Conservation (phyloP, 495 filamentous ascomycete genomes). For the Penicillium nucicola region DNA sequence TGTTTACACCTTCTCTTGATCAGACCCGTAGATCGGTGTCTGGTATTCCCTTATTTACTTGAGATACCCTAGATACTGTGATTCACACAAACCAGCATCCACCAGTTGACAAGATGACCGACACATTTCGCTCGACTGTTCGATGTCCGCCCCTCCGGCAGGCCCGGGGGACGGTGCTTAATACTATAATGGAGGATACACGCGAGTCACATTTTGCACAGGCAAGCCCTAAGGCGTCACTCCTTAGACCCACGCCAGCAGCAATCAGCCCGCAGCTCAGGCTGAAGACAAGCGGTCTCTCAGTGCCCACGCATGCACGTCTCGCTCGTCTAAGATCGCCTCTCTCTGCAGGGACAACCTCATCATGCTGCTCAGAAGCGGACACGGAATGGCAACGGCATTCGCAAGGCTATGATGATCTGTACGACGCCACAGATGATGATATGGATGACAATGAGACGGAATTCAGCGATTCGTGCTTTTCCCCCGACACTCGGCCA, state of each 20-base stretch:
- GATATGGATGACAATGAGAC: slow-evolving; percentile 47
- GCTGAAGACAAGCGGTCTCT: slow-evolving; percentile 34
- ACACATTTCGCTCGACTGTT: slow-evolving; percentile 55
- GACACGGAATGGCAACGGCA: slow-evolving; percentile 46
- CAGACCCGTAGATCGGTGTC: slow-evolving; percentile 46
- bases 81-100: slow-evolving; percentile 19
- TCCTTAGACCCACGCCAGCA: slow-evolving; percentile 1
- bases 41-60: slow-evolving; percentile 23
- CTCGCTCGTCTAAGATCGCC: slow-evolving; percentile 34
- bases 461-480: slow-evolving; percentile 44
- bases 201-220: slow-evolving; percentile 30
- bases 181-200: slow-evolving; percentile 81
- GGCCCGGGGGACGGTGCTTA: slow-evolving; percentile 70
- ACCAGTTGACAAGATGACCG: slow-evolving; percentile 50
- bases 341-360: slow-evolving; percentile 33
- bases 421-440: slow-evolving; percentile 79
- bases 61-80: slow-evolving; percentile 36
- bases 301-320: slow-evolving; percentile 27
- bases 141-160: slow-evolving; percentile 62
- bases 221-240: slow-evolving; percentile 7
- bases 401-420: slow-evolving; percentile 70
- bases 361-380: slow-evolving; percentile 39
- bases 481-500: slow-evolving; percentile 41
- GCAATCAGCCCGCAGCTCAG: slow-evolving; percentile 33
- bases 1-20: slow-evolving; percentile 16